Percentiles rank a stretch among this genome's conserved stretches.
Evolutionary conservation across 345 rosid species (phyloP).

Genomic region (Diplotaxis tenuifolia): DNA sequence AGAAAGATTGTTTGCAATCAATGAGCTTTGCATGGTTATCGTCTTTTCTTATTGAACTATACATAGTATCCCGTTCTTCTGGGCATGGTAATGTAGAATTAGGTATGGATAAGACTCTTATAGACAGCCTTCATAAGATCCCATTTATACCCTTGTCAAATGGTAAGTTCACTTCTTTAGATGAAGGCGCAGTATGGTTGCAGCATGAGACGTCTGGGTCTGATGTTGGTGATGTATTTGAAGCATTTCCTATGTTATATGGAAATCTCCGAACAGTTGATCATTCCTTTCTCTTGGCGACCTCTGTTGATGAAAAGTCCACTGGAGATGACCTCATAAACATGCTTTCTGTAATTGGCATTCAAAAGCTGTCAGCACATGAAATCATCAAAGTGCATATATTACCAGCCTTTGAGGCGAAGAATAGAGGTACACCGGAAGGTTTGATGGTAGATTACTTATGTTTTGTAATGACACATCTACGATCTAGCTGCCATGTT

Average conservation of each 20-base stretch:
- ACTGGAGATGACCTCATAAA: constrained; percentile 45
- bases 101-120: constrained; percentile 41
- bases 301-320: constrained; percentile 33
- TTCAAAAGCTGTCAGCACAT: constrained; percentile 81
- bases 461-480: constrained; percentile 82
- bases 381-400: constrained; percentile 75
- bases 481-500: constrained; percentile 62
- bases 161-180: constrained; percentile 66
- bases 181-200: constrained; percentile 78
- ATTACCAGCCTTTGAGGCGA: constrained; percentile 62
- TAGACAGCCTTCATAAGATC: constrained; percentile 50
- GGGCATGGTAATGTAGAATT: constrained; percentile 39
- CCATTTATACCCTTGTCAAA: constrained; percentile 84
- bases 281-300: constrained; percentile 57
- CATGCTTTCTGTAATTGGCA: constrained; percentile 71
- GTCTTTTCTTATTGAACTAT: constrained; percentile 63
- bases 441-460: constrained; percentile 66
- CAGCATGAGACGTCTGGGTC: constrained; percentile 54
- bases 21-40: constrained; percentile 78
- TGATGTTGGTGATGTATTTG: constrained; percentile 52
- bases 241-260: constrained; percentile 71
- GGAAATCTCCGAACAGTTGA: constrained; percentile 66
- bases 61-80: constrained; percentile 48
- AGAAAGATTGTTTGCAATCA: constrained; percentile 51
- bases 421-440: constrained; percentile 33